These are phyloP conservation scores for Fistulifera solaris DNA, from an alignment of 108 stramenopile genomes.

Conservation along the genomic window DNA sequence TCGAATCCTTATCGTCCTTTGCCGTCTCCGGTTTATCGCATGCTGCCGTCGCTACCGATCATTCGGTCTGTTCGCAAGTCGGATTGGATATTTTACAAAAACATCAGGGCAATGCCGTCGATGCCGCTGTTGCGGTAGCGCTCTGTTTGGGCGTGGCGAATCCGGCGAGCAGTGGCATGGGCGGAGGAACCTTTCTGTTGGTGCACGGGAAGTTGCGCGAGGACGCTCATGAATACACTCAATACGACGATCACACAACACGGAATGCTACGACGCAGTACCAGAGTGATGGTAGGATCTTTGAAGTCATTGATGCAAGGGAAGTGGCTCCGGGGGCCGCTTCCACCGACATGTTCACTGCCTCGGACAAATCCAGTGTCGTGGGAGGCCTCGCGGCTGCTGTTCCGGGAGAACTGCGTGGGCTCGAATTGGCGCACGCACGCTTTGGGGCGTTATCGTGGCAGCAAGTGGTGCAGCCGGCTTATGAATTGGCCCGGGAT, in stretches of 20 bases:
- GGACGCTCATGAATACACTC: conserved; percentile 4
- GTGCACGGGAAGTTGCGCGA: conserved; percentile 24
- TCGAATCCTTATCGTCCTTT: conserved; percentile 12
- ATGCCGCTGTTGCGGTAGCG: conserved; percentile 66
- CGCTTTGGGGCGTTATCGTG: conserved; percentile 52
- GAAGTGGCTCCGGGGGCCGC: conserved; percentile 57
- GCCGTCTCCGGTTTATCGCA: conserved; percentile 10
- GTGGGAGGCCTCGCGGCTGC: conserved; percentile 58
- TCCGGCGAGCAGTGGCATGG: conserved; percentile 70
- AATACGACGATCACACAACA: neutral
- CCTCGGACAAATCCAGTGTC: conserved; percentile 25
- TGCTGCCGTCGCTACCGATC: conserved; percentile 62
- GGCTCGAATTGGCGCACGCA: conserved; percentile 57
- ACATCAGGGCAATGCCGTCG: conserved; percentile 59
- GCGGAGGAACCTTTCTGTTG: conserved; percentile 76
- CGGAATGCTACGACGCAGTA: neutral
- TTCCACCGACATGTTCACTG: conserved; percentile 42
- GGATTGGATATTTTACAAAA: conserved; percentile 35
- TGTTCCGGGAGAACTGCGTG: conserved; percentile 71
- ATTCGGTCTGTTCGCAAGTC: conserved; percentile 42
- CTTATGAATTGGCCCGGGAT: conserved; percentile 41
- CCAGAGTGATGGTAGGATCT: conserved; percentile 15
- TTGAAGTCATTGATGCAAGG: conserved; percentile 72
- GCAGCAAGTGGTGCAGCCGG: conserved; percentile 52
- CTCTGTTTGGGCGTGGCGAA: conserved; percentile 75